Evolutionary conservation across 2,329 filamentous ascomycete species (phyloP), one percentile per base, ranked within the genome.

Genomic region (Lasiodiplodia theobromae): DNA sequence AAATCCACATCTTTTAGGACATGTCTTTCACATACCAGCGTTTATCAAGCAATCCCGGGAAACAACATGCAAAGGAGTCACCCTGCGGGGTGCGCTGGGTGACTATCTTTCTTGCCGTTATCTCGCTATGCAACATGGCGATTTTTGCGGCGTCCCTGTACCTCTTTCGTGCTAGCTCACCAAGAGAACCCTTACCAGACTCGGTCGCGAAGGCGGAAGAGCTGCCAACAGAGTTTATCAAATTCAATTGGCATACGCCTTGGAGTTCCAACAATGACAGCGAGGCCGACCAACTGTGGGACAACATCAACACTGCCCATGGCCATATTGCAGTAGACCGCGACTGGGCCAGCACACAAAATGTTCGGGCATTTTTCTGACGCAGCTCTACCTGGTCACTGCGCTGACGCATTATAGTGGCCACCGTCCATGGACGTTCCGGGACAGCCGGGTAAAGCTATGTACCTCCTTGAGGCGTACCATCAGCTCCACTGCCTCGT

Each of bases 221-320:
- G 12, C 16, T 63, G 14, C 58, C 58, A 0, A 49, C 40, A 2
- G 28, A 34, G 14, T 63, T 47, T 6, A 38, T 63, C 12, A 11
- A 37, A 18, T 63, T 63, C 23, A 49, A 25, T 16, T 63, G 58
- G 58, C 58, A 63, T 40, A 63, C 58, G 8, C 40, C 58, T 2
- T 63, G 58, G 58, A 16, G 58, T 21, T 63, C 58, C 47, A 51
- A 63, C 58, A 63, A 63, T 7, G 58, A 63, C 47, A 63, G 40
- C 23, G 58, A 49, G 21, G 58, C 58, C 25, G 47, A 63, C 34
- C 18, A 5, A 16, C 58, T 63, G 4, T 63, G 58, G 38, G 25
- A 63, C 47, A 51, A 37, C 58, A 63, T 63, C 25, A 49, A 47
- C 40, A 63, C 58, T 49, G 58, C 58, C 10, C 58, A 63, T 21